Base-by-base conservation (phyloP, 2,329 filamentous ascomycete genomes). In the Fusarium sp. region DNA sequence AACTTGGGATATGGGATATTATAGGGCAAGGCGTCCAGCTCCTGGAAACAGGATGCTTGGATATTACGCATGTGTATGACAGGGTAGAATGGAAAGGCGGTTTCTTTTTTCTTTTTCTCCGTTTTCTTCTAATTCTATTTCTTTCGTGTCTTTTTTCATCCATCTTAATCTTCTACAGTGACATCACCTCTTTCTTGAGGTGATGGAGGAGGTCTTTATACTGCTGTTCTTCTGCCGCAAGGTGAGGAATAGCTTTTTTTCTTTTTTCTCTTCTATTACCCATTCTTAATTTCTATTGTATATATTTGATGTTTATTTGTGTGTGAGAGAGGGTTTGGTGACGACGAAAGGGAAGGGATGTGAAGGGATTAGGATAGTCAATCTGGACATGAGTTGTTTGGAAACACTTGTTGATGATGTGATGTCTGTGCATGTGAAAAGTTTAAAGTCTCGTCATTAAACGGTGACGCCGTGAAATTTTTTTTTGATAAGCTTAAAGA, bases 271-370 rank as follows among this genome's bases (percentile, higher is more conserved):
- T 52, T 52, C 47, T 70, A 52, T 52, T 50, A 35, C 62, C 34
- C 29, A 56, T 69, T 34, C 34, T 59, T 62, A 54, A 47, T 74
- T 75, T 72, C 66, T 72, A 56, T 47, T 72, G 65, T 74, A 74
- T 69, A 75, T 75, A 72, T 67, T 56, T 35, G 66, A 27, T 38
- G 47, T 31, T 52, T 38, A n/a, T 22, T 35, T 35, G 34, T 59
- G 50, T 35, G 34, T 59, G 50, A 31, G 22, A 34, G 47, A 50
- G 45, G 24, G 18, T 6, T 0, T 38, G 45, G 47, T 27, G n/a
- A 45, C 18, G 62, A 40, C 29, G 61, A 13, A 34, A 13, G 31
- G 52, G 38, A 7, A 56, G 34, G 54, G 47, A 74, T 34, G 56
- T 16, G 18, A 37, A 38, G 59, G 37, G 45, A 35, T 52, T 66